These are phyloP conservation scores for Datura wrightii DNA, from an alignment of 257 asterid genomes.

Conservation along the genomic window DNA sequence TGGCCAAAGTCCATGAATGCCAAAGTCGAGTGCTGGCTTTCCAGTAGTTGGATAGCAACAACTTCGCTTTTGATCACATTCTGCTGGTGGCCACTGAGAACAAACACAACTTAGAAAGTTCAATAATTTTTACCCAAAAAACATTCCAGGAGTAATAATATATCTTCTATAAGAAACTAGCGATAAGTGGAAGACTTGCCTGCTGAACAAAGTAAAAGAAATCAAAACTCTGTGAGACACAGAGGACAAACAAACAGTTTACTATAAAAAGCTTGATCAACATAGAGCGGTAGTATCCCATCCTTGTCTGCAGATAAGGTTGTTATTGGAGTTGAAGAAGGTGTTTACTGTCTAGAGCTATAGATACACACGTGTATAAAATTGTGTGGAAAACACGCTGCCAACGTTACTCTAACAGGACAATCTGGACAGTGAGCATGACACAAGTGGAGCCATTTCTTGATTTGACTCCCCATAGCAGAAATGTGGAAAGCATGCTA, in stretches of 20 bases:
- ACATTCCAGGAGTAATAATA: not conserved
- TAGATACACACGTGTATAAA: not conserved
- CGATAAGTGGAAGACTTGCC: constrained; percentile 28
- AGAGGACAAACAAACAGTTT: constrained; percentile 16
- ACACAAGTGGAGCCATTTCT: not conserved
- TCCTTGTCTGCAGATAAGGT: not conserved
- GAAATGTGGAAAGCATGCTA: not conserved
- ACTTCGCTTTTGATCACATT: constrained; percentile 30
- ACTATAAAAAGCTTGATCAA: constrained; percentile 15
- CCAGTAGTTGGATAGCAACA: constrained; percentile 41
- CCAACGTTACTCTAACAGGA: not conserved
- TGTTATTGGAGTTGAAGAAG: not conserved
- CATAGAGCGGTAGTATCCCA: not conserved
- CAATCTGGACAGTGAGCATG: not conserved
- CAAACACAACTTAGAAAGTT: constrained; percentile 23
- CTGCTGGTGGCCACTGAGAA: constrained; percentile 41
- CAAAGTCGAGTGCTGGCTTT: constrained; percentile 38
- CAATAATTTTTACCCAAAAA: not conserved
- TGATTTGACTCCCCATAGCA: not conserved
- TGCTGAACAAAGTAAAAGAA: constrained; percentile 44
- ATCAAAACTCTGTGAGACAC: constrained; percentile 32
- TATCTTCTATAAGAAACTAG: not conserved
- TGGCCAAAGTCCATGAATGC: constrained; percentile 44
- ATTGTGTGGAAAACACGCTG: not conserved
- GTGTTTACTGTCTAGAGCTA: not conserved